Evolutionary conservation across 1,139 yeast species (phyloP).

Genomic region (Hyphopichia khmerensis): DNA sequence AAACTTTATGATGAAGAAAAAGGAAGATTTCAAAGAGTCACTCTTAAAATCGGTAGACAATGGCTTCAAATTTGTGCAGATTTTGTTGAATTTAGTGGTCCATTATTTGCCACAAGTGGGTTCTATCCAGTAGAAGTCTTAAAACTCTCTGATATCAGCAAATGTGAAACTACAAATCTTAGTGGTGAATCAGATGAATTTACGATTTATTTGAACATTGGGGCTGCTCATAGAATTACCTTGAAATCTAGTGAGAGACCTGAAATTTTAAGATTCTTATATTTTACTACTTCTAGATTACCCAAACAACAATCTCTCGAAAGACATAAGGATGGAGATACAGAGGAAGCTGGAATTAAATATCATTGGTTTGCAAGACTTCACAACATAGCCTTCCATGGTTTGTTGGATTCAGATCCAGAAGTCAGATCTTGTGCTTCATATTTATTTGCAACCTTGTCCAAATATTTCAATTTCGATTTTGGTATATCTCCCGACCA

Average conservation of each 20-base stretch:
- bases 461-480: constrained; percentile 58
- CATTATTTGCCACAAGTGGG: constrained; percentile 25
- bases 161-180: constrained; percentile 50
- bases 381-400: constrained; percentile 65
- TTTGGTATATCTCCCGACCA: constrained; percentile 58
- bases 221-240: constrained; percentile 39
- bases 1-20: constrained; percentile 43
- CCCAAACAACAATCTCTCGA: constrained; percentile 21
- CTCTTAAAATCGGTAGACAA: constrained; percentile 67
- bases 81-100: constrained; percentile 20
- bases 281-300: constrained; percentile 60
- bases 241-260: constrained; percentile 59
- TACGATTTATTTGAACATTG: constrained; percentile 49
- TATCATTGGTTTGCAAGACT: constrained; percentile 55
- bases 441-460: constrained; percentile 61
- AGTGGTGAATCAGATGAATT: constrained; percentile 51
- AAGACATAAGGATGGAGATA: neutral
- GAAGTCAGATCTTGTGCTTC: constrained; percentile 67
- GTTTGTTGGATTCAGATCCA: constrained; percentile 58
- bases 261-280: constrained; percentile 68
- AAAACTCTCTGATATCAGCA: constrained; percentile 49
- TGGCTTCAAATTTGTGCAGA: constrained; percentile 58
- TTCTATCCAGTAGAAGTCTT: constrained; percentile 53
- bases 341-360: constrained; percentile 11
- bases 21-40: constrained; percentile 45